Conservation (phyloP, 495 filamentous ascomycete species). For the Penicillium coprophilum region DNA sequence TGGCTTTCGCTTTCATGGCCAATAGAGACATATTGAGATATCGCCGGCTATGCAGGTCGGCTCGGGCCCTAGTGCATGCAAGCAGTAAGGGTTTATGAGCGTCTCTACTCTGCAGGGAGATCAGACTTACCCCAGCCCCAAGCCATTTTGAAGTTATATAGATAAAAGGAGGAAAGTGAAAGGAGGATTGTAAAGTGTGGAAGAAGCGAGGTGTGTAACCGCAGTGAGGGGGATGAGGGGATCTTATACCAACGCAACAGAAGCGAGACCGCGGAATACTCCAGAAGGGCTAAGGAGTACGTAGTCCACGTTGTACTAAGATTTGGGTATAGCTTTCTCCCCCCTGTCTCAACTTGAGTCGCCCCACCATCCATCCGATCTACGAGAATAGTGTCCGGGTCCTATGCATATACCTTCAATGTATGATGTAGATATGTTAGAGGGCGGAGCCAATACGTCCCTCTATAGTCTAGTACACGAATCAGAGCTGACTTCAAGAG, state of each 20-base stretch:
- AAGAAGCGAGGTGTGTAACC: background rate
- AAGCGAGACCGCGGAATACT: constrained; percentile 13
- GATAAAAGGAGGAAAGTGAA: constrained; percentile 7
- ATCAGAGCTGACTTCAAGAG: constrained; percentile 2
- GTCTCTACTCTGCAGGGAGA: background rate
- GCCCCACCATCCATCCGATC: constrained; percentile 17
- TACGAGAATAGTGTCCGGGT: constrained; percentile 19
- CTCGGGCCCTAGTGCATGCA: constrained; percentile 7
- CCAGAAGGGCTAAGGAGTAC: constrained; percentile 23
- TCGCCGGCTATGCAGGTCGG: constrained; percentile 11
- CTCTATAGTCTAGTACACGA: constrained; percentile 13
- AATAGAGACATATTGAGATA: background rate
- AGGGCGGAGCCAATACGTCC: constrained; percentile 11
- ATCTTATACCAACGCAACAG: constrained; percentile 23
- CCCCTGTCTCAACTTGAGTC: constrained; percentile 19
- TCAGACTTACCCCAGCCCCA: constrained; percentile 39
- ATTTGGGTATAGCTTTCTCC: constrained; percentile 11
- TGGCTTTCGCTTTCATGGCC: background rate
- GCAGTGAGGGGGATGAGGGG: constrained; percentile 5
- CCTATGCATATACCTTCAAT: constrained; percentile 1
- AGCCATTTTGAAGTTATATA: constrained; percentile 33
- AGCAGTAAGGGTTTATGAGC: constrained; percentile 1
- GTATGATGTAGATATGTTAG: background rate
- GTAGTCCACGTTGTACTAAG: constrained; percentile 10
- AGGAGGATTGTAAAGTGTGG: constrained; percentile 11